A percentile compares a stretch with the other conserved stretches of the same genome.
phyloP scores from a whole-genome alignment of 495 filamentous ascomycete genomes.

The Aspergillus cavernicola region DNA sequence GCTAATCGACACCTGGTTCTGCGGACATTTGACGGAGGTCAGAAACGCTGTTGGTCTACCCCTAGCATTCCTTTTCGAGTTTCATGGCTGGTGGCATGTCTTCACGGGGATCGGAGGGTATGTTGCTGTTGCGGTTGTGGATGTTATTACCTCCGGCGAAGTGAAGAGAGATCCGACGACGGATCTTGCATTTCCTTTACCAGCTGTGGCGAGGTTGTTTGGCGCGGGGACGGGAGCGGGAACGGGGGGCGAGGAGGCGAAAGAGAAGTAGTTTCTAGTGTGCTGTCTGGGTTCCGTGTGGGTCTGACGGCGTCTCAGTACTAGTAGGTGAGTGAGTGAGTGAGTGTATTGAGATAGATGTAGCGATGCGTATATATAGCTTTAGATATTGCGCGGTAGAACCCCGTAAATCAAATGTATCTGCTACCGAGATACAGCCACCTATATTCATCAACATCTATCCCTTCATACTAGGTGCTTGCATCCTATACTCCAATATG shows the following conservation, averaged over 20 bases:
- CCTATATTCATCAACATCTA: too few species aligned
- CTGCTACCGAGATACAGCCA: too few species aligned
- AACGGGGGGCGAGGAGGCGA: background rate
- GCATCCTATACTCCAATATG: too few species aligned
- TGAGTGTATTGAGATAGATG: too few species aligned
- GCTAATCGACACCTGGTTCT: conserved; percentile 28
- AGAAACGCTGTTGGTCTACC: conserved; percentile 24
- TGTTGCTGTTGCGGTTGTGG: conserved; percentile 27
- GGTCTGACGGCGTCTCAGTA: too few species aligned
- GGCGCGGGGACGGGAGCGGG: background rate
- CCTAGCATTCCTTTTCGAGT: conserved; percentile 26
- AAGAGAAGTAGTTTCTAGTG: background rate
- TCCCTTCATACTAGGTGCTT: too few species aligned
- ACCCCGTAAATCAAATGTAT: too few species aligned
- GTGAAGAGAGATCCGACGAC: conserved; percentile 19
- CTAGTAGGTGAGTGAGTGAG: too few species aligned
- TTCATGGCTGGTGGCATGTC: conserved; percentile 37
- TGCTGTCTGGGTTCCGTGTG: too few species aligned
- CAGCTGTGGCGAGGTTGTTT: background rate
- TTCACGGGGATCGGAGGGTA: conserved; percentile 34
- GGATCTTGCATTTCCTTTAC: background rate
- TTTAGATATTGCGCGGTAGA: too few species aligned
- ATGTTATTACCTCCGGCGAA: conserved; percentile 25
- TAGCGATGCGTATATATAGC: too few species aligned
- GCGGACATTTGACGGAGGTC: conserved; percentile 12